A percentile compares a stretch with the other conserved stretches of the same genome.
Evolutionary conservation across 2,329 filamentous ascomycete genomes (phyloP).

Genomic region (Sarocladium strictum): DNA sequence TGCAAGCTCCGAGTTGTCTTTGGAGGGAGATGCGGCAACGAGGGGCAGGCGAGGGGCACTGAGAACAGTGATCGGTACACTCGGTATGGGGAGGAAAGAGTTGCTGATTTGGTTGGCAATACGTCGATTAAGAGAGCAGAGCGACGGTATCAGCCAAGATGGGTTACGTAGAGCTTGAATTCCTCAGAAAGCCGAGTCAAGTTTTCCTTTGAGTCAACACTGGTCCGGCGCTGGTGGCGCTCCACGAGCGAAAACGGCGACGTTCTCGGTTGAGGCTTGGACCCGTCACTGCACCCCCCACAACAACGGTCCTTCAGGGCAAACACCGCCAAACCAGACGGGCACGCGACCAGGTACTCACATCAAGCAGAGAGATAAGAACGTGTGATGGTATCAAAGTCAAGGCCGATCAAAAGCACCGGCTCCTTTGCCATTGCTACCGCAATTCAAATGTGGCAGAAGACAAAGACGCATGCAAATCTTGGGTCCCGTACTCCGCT

Average conservation of each 20-base stretch:
- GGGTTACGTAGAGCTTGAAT: no score
- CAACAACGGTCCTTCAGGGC: background rate
- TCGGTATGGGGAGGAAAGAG: no score
- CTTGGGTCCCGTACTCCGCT: conserved; percentile 7
- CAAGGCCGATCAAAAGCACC: background rate
- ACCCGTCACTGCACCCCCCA: background rate
- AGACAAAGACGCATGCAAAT: conserved; percentile 8
- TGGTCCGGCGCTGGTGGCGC: background rate
- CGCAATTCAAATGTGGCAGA: conserved; percentile 2
- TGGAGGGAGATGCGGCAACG: no score
- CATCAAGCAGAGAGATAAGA: no score
- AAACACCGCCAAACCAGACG: no score
- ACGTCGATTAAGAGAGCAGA: no score
- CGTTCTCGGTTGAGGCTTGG: background rate
- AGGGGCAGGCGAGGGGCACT: no score
- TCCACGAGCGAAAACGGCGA: conserved; percentile 6
- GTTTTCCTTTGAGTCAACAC: background rate
- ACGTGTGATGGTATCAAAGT: no score
- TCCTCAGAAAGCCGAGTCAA: background rate
- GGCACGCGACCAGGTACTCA: no score
- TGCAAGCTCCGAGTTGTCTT: background rate
- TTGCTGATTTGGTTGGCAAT: no score
- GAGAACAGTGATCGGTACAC: no score
- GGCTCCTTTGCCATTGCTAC: conserved; percentile 7
- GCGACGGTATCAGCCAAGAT: no score